Conservation (phyloP, 2,329 filamentous ascomycete genomes). For the Phyllosticta citribraziliensis region DNA sequence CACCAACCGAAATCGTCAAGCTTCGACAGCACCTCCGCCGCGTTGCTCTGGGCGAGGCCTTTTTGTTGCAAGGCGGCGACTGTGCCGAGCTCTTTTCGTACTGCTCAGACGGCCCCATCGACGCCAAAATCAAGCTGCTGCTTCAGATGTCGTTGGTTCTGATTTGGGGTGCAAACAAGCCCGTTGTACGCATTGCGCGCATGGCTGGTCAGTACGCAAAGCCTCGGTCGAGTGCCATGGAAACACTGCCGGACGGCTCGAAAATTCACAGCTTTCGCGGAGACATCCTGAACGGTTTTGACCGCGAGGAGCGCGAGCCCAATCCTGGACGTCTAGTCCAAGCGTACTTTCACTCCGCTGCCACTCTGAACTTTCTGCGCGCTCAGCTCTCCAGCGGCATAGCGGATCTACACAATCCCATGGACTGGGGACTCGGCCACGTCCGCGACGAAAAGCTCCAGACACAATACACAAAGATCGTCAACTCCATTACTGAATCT, state of each 20-base stretch:
- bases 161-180: slow-evolving; percentile 75
- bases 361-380: slow-evolving; percentile 87
- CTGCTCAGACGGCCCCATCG: slow-evolving; percentile 79
- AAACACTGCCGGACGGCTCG: slow-evolving; percentile 61
- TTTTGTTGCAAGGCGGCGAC: slow-evolving; percentile 91
- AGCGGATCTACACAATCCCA: slow-evolving; percentile 82
- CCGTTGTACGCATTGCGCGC: slow-evolving; percentile 85
- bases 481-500: slow-evolving; percentile 78
- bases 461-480: slow-evolving; percentile 75
- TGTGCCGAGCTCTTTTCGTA: slow-evolving; percentile 97
- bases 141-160: slow-evolving; percentile 95
- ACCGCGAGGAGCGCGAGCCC: slow-evolving; percentile 62
- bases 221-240: slow-evolving; percentile 78
- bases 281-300: slow-evolving; percentile 89
- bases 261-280: slow-evolving; percentile 86
- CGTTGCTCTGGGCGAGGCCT: slow-evolving; percentile 82
- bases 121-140: slow-evolving; percentile 92
- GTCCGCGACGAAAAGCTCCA: slow-evolving; percentile 76
- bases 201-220: slow-evolving; percentile 99
- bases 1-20: slow-evolving; percentile 67
- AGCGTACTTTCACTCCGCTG: slow-evolving; percentile 92
- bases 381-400: slow-evolving; percentile 77
- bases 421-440: slow-evolving; percentile 92
- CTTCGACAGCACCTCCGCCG: slow-evolving; percentile 71
- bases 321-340: slow-evolving; percentile 78